Percentiles rank a stretch among this genome's conserved stretches.
Conservation (phyloP, 495 filamentous ascomycete genomes). For the Talaromyces wortmannii region DNA sequence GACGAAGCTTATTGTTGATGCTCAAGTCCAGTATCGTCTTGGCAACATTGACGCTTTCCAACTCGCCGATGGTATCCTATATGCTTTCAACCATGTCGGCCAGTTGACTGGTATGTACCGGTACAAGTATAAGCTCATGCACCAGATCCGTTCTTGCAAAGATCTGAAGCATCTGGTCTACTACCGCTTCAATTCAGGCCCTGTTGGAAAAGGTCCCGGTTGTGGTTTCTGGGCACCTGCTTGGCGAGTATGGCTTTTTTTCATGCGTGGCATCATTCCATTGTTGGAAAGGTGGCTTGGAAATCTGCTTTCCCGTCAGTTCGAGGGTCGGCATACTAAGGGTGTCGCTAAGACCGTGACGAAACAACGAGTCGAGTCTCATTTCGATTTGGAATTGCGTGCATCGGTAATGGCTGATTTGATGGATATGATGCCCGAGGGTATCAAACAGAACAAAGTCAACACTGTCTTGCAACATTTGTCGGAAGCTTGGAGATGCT, state of each 20-base stretch:
- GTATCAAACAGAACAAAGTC: slow-evolving; percentile 99
- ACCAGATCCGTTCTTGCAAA: slow-evolving; percentile 98
- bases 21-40: slow-evolving; percentile 95
- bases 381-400: slow-evolving; percentile 96
- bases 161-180: slow-evolving; percentile 99
- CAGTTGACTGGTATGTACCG: slow-evolving; percentile 99
- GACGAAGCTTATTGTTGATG: slow-evolving; percentile 97
- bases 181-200: slow-evolving; percentile 97
- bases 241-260: slow-evolving; percentile 99
- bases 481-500: slow-evolving; percentile 97
- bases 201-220: slow-evolving; percentile 95
- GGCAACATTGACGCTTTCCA: slow-evolving; percentile 99
- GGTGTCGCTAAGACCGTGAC: slow-evolving; percentile 99
- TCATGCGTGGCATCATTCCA: slow-evolving; percentile 98
- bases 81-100: slow-evolving; percentile 98
- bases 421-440: slow-evolving; percentile 99
- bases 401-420: slow-evolving; percentile 98
- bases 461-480: slow-evolving; percentile 97
- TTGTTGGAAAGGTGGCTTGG: slow-evolving; percentile 96
- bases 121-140: slow-evolving; percentile 99
- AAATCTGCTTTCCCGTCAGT: slow-evolving; percentile 93
- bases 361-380: slow-evolving; percentile 97
- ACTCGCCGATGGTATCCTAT: slow-evolving; percentile 95
- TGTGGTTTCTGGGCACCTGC: slow-evolving; percentile 99
- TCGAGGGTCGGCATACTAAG: slow-evolving; percentile 98